Evolutionary conservation across 1,284 basidiomycete genomes (phyloP).

Genomic region (Cryptococcus sp.): DNA sequence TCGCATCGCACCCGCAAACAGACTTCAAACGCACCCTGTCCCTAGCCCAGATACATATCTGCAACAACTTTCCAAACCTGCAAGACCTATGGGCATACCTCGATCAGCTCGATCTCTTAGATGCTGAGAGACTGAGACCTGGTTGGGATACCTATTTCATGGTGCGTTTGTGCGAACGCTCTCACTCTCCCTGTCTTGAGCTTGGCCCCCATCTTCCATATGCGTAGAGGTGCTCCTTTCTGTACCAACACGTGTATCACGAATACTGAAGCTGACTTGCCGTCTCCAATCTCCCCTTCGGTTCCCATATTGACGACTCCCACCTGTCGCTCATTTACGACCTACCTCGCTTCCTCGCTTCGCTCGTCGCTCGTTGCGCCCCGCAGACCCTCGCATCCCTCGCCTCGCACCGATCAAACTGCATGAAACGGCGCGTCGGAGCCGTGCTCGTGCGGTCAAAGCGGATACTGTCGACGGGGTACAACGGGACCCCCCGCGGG

Average conservation of each 20-base stretch:
- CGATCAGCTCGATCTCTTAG: conserved; percentile 66
- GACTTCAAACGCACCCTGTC: conserved; percentile 47
- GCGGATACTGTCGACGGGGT: conserved; percentile 92
- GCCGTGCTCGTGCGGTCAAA: conserved; percentile 81
- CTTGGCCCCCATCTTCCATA: too few relatives aligned
- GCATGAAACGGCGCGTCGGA: conserved; percentile 96
- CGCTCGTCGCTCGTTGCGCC: neutral
- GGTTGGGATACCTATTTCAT: conserved; percentile 96
- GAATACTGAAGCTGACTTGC: too few relatives aligned
- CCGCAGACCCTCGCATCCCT: conserved; percentile 77
- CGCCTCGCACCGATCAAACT: conserved; percentile 85
- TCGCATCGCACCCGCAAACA: conserved; percentile 20
- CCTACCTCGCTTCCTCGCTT: too few relatives aligned
- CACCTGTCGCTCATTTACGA: too few relatives aligned
- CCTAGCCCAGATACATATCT: conserved; percentile 63
- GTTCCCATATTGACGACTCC: neutral
- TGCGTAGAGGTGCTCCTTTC: too few relatives aligned
- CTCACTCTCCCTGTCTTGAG: neutral
- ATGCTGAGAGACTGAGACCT: conserved; percentile 75
- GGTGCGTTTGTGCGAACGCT: conserved; percentile 57
- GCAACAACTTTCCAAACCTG: conserved; percentile 68
- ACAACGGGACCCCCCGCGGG: conserved; percentile 95
- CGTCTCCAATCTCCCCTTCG: too few relatives aligned
- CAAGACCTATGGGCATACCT: conserved; percentile 66
- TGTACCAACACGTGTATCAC: too few relatives aligned